Evolutionary conservation across 75 land plant species (phyloP).

Genomic region (Pseudotsuga menziesii): DNA sequence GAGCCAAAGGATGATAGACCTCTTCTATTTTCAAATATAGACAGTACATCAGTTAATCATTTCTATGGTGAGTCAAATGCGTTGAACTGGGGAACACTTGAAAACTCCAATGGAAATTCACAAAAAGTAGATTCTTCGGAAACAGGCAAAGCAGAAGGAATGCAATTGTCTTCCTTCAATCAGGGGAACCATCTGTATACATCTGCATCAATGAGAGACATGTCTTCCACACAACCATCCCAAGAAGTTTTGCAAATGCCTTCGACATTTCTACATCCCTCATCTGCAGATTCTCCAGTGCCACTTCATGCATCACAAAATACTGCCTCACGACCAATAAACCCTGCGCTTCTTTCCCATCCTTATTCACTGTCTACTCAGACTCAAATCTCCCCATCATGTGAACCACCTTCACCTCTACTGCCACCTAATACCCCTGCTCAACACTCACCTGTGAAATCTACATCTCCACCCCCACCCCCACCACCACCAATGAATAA

Average conservation of each 20-base stretch:
- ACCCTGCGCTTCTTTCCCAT: neutral
- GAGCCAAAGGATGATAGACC: slow-evolving; percentile 1
- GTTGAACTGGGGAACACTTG: slow-evolving; percentile 3
- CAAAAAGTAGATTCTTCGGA: neutral
- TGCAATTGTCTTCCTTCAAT: neutral
- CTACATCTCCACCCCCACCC: slow-evolving; percentile 23
- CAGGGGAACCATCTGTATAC: neutral
- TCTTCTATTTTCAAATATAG: slow-evolving; percentile 2
- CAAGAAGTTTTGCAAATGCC: too few relatives aligned
- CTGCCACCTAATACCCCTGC: slow-evolving; percentile 16
- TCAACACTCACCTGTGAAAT: slow-evolving; percentile 11
- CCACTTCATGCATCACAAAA: neutral
- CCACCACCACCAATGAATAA: slow-evolving; percentile 31
- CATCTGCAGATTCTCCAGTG: neutral
- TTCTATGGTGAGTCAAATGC: neutral
- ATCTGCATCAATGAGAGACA: too few relatives aligned
- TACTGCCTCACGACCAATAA: neutral
- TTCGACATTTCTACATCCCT: neutral
- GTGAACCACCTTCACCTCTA: slow-evolving; percentile 8
- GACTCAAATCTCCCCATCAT: neutral
- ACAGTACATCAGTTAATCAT: slow-evolving; percentile 1
- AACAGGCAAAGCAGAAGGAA: slow-evolving; percentile 1
- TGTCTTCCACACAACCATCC: too few relatives aligned
- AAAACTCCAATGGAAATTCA: slow-evolving; percentile 1
- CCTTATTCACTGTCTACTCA: neutral